Percentiles rank a stretch among this genome's conserved stretches.
phyloP scores from a whole-genome alignment of 257 asterid genomes.

The Solanum paucissectum region DNA sequence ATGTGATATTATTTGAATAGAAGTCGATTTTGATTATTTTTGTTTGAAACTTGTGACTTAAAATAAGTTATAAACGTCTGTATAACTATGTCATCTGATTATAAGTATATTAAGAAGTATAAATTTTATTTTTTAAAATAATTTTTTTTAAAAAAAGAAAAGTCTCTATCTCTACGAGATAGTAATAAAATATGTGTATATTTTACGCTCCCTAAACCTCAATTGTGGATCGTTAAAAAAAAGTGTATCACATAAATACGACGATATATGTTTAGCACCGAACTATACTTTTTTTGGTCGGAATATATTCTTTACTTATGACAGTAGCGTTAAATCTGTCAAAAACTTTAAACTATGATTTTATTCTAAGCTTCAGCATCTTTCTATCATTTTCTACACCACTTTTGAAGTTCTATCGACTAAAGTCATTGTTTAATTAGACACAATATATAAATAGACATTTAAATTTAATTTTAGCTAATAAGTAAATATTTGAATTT shows the following conservation, averaged over 20 bases:
- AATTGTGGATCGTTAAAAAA: background rate
- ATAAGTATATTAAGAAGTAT: background rate
- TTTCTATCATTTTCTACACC: background rate
- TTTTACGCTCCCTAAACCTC: accelerated
- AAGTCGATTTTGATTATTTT: background rate
- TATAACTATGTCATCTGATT: background rate
- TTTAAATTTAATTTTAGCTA: background rate
- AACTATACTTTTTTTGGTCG: background rate
- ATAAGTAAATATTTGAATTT: background rate
- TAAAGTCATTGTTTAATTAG: background rate
- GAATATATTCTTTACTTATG: conserved; percentile 30
- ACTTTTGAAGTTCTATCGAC: background rate
- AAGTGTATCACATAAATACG: accelerated
- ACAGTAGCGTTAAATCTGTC: background rate
- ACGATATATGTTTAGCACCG: background rate
- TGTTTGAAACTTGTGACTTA: background rate
- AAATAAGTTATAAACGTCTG: background rate
- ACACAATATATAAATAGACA: accelerated
- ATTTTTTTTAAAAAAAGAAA: no score
- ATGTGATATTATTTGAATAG: background rate
- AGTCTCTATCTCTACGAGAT: accelerated
- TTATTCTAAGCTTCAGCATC: conserved; percentile 27
- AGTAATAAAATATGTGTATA: no score
- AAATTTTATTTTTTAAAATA: background rate
- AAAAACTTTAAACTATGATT: conserved; percentile 2